Evolutionary conservation across 805 yeast species (phyloP), one percentile per base, ranked within the genome.

Genomic region (Phaffomyces antillensis): DNA sequence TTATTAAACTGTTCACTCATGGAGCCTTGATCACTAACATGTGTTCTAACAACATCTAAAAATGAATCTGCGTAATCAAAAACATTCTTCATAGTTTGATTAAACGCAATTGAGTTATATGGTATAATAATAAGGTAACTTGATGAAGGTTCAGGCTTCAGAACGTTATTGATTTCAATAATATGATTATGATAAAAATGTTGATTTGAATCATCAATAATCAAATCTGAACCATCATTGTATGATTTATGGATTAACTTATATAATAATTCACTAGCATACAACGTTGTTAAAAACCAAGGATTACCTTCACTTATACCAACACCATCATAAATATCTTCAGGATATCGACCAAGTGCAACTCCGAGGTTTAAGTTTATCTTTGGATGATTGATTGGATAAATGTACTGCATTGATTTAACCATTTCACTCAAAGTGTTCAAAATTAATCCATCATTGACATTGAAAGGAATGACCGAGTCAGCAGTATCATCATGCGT

Each of bases 261-360:
- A 62, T 74, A 83, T 37, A 83, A 58, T 16, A 82, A 52, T 58
- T 83, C 86, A 6, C 86, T 68, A 2, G 86, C 87, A 4, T 84
- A 70, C 0, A 84, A 76, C 1, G 91, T 85, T 4, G 86, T 68
- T 46, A 90, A 75, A 59, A 89, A 88, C 98, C 97, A 90, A 7
- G 98, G 97, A 57, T 90, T 89, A 3, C 96, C 97, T 54, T 82
- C 87, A 30, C 82, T 71, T 0, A 75, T 68, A 0, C 79, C 80
- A 48, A 70, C 66, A 0, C 96, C 96, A 61, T 90, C 83, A 62
- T 90, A 90, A 10, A 83, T 61, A 64, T 90, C 98, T 58, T 90
- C 98, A 1, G 97, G 96, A 58, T 90, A 90, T 58, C 98, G 73
- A 3, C 98, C 98, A 43, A 90, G 64, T 0, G 84, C 96, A 41